These are phyloP conservation scores for Mycena pura DNA, from an alignment of 768 basidiomycete genomes.

Conservation along the genomic window DNA sequence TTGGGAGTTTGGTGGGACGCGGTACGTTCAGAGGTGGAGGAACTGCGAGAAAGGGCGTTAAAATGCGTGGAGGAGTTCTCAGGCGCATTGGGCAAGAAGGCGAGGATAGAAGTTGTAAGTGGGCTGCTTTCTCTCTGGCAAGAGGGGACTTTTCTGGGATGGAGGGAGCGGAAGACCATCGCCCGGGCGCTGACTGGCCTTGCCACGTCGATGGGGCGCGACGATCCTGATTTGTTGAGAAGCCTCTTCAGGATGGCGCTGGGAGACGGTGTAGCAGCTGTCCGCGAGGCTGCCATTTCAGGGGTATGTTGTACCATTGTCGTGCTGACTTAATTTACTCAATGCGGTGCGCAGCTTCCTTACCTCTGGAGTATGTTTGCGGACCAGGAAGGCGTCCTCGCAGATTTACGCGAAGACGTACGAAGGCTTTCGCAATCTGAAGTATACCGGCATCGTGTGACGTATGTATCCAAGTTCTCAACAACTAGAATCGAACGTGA, in stretches of 20 bases:
- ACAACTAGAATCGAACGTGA: conserved; percentile 21
- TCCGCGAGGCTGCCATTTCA: conserved; percentile 76
- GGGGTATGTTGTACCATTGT: conserved; percentile 55
- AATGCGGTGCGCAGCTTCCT: conserved; percentile 51
- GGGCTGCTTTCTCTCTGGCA: conserved; percentile 63
- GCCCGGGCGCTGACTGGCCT: conserved; percentile 63
- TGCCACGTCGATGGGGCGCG: conserved; percentile 44
- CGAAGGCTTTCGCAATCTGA: conserved; percentile 51
- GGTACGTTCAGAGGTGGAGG: conserved; percentile 64
- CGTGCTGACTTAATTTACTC: conserved; percentile 15
- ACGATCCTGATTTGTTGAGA: conserved; percentile 54
- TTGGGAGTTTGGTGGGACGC: conserved; percentile 73
- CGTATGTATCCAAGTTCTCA: conserved; percentile 52
- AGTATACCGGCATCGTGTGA: conserved; percentile 69
- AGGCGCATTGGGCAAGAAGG: conserved; percentile 54
- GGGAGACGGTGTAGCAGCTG: conserved; percentile 82
- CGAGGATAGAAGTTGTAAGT: conserved; percentile 51
- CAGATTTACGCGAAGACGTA: conserved; percentile 49
- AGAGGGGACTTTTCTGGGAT: conserved; percentile 63
- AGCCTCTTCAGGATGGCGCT: conserved; percentile 66
- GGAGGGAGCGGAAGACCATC: conserved; percentile 83
- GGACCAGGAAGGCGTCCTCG: conserved; percentile 41
- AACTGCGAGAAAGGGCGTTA: conserved; percentile 74
- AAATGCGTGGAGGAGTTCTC: conserved; percentile 70
- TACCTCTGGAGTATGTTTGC: conserved; percentile 49